phyloP scores from a whole-genome alignment of 2,329 filamentous ascomycete genomes.

The Cryoendolithus antarcticus region DNA sequence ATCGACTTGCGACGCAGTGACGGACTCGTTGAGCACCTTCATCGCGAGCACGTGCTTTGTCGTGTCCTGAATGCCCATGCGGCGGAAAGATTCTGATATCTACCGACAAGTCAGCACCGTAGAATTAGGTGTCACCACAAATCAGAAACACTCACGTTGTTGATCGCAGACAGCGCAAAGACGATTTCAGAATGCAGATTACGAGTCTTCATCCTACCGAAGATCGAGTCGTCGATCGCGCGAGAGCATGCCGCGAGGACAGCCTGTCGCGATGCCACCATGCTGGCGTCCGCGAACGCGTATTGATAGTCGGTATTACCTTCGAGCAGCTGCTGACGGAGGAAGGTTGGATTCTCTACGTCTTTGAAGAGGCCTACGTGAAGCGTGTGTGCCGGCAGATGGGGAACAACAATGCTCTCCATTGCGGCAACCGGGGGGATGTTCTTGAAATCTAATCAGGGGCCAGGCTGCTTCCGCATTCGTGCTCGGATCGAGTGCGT shows the following conservation, averaged over 20 bases:
- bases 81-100: constrained; percentile 86
- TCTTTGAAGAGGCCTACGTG: constrained; percentile 64
- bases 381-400: constrained; percentile 53
- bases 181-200: constrained; percentile 88
- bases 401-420: constrained; percentile 60
- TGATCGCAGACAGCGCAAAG: constrained; percentile 64
- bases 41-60: constrained; percentile 66
- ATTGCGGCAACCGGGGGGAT: constrained; percentile 24
- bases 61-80: constrained; percentile 64
- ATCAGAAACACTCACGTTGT: constrained; percentile 49
- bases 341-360: constrained; percentile 63
- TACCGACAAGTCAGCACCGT: constrained; percentile 25
- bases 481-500: not conserved
- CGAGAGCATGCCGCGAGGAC: constrained; percentile 64
- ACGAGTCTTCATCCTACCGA: constrained; percentile 56
- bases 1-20: constrained; percentile 37
- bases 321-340: constrained; percentile 73
- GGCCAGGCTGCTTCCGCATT: not conserved
- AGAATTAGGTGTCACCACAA: constrained; percentile 3
- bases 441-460: not conserved
- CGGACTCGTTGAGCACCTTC: constrained; percentile 50
- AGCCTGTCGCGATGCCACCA: constrained; percentile 60
- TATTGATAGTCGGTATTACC: constrained; percentile 84
- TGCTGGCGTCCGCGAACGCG: constrained; percentile 76
- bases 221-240: constrained; percentile 55